phyloP scores from a whole-genome alignment of 805 yeast species.

The Kockiozyma suomiensis region DNA sequence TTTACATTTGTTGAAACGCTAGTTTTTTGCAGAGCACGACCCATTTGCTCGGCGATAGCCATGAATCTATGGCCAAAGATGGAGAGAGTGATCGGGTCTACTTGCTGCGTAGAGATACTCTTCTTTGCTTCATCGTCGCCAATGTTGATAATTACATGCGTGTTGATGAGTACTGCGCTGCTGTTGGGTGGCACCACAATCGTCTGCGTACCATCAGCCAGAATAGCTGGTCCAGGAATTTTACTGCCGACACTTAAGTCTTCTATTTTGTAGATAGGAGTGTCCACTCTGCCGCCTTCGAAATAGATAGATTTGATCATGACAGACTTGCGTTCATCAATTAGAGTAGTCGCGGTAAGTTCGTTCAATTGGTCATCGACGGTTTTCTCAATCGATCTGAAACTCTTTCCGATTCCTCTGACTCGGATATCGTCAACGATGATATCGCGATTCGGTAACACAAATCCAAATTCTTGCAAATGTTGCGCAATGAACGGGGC shows the following conservation, averaged over 20 bases:
- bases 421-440: conserved; percentile 74
- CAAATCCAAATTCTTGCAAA: conserved; percentile 72
- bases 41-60: conserved; percentile 93
- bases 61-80: conserved; percentile 82
- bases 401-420: conserved; percentile 68
- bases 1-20: conserved; percentile 82
- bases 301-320: conserved; percentile 58
- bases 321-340: not conserved
- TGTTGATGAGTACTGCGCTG: conserved; percentile 56
- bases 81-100: conserved; percentile 74
- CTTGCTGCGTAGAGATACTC: conserved; percentile 25
- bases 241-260: conserved; percentile 55
- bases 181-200: conserved; percentile 68
- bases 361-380: conserved; percentile 58
- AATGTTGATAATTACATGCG: conserved; percentile 61
- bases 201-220: conserved; percentile 82
- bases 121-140: conserved; percentile 30
- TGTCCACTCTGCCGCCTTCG: conserved; percentile 48
- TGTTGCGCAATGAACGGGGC: conserved; percentile 58
- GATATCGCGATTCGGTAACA: conserved; percentile 55
- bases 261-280: conserved; percentile 61
- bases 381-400: conserved; percentile 46
- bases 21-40: conserved; percentile 74
- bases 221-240: conserved; percentile 70
- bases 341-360: conserved; percentile 32